Evolutionary conservation across 257 asterid genomes (phyloP).

Genomic region (Rubia yunnanensis): DNA sequence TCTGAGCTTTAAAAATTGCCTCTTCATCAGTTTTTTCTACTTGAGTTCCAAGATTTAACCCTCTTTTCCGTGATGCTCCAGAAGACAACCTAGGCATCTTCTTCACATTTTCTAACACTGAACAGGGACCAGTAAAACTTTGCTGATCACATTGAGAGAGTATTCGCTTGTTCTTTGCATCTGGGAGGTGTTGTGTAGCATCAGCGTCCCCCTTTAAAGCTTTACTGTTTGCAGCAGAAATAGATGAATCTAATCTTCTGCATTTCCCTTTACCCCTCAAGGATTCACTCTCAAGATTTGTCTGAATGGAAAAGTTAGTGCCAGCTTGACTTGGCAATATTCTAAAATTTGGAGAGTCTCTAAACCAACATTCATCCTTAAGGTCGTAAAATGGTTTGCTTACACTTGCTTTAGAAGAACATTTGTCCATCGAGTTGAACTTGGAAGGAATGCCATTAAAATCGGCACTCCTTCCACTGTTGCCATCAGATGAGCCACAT

Average conservation of each 20-base stretch:
- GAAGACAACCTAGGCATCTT: constrained; percentile 3
- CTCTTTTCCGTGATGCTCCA: constrained; percentile 14
- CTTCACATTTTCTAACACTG: constrained; percentile 12
- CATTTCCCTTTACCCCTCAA: constrained; percentile 29
- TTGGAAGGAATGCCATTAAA: constrained; percentile 26
- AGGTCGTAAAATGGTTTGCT: constrained; percentile 27
- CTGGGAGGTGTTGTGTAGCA: constrained; percentile 17
- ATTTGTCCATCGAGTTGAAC: constrained; percentile 22
- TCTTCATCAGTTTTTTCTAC: constrained; percentile 20
- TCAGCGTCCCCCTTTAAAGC: constrained; percentile 20
- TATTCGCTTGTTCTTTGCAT: constrained; percentile 19
- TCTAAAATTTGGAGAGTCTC: constrained; percentile 22
- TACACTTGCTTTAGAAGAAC: constrained; percentile 22
- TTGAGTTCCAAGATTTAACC: constrained; percentile 16
- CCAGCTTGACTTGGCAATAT: constrained; percentile 13
- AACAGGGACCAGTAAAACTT: constrained; percentile 23
- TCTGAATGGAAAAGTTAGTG: constrained; percentile 28
- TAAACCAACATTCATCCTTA: constrained; percentile 35
- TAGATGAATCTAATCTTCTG: constrained; percentile 32
- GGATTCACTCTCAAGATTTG: constrained; percentile 25
- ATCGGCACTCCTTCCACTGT: constrained; percentile 31
- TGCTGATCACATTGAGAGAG: constrained; percentile 19
- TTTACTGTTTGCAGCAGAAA: constrained; percentile 16
- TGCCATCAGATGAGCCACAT: constrained; percentile 46
- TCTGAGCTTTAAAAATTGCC: constrained; percentile 14